phyloP scores from a whole-genome alignment of 2,329 filamentous ascomycete species.

The Sporothrix dimorphospora region DNA sequence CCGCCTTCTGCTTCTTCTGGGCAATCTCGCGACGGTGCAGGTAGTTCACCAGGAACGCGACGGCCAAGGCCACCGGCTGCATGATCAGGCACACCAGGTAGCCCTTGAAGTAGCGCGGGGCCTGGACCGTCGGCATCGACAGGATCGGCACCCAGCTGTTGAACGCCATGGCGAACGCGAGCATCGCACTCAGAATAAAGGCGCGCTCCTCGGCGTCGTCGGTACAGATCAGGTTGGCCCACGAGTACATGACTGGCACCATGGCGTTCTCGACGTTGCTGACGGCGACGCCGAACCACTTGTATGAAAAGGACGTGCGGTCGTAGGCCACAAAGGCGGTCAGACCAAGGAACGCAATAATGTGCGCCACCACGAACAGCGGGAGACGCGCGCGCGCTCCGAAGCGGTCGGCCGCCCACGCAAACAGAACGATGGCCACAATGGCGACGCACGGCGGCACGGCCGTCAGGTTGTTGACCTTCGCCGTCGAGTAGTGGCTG shows the following conservation, averaged over 20 bases:
- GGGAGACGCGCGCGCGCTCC: constrained; percentile 24
- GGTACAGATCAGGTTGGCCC: constrained; percentile 45
- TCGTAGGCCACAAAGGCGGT: constrained; percentile 25
- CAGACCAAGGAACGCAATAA: constrained; percentile 23
- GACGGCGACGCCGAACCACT: constrained; percentile 31
- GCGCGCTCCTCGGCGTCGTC: constrained; percentile 48
- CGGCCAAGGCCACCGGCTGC: constrained; percentile 17
- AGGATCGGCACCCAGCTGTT: constrained; percentile 44
- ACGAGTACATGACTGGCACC: constrained; percentile 36
- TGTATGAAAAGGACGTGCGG: constrained; percentile 18
- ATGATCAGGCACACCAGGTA: constrained; percentile 34
- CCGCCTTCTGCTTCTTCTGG: not conserved
- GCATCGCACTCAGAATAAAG: constrained; percentile 48
- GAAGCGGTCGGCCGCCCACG: constrained; percentile 24
- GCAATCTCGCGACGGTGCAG: constrained; percentile 20
- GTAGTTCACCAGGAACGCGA: constrained; percentile 15
- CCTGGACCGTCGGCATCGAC: constrained; percentile 39
- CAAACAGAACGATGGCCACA: constrained; percentile 25
- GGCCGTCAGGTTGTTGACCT: constrained; percentile 32
- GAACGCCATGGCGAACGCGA: constrained; percentile 44
- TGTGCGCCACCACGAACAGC: constrained; percentile 24
- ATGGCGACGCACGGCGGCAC: constrained; percentile 30
- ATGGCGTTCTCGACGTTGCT: constrained; percentile 30
- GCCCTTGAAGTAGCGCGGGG: constrained; percentile 39
- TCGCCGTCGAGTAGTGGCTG: constrained; percentile 24